These are phyloP conservation scores for Blastocystis sp. DNA, from an alignment of 352 stramenopile genomes.

Conservation along the genomic window DNA sequence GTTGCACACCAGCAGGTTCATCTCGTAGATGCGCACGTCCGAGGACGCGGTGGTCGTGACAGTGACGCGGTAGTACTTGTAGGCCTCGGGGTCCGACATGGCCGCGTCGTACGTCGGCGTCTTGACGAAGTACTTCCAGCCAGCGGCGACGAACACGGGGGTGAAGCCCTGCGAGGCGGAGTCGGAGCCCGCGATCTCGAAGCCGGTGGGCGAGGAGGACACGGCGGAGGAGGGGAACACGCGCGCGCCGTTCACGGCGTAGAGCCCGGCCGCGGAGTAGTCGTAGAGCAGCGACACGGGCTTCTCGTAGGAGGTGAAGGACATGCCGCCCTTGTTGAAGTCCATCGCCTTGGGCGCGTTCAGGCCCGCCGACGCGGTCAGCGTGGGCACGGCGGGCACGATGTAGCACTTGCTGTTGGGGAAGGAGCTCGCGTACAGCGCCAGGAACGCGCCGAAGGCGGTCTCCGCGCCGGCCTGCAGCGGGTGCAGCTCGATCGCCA, in stretches of 20 bases:
- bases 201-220: neutral
- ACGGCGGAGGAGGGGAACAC: neutral
- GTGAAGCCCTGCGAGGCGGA: neutral
- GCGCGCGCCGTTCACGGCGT: neutral
- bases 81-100: neutral
- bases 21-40: neutral
- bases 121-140: neutral
- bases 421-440: neutral
- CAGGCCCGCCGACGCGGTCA: neutral
- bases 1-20: slow-evolving; percentile 42
- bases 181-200: neutral
- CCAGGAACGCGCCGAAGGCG: neutral
- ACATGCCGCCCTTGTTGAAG: neutral
- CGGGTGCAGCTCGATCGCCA: slow-evolving; percentile 27
- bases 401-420: slow-evolving; percentile 1
- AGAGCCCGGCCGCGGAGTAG: neutral
- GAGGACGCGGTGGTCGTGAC: neutral
- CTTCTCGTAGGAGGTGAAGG: neutral
- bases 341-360: neutral
- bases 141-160: neutral
- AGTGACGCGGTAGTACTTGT: neutral
- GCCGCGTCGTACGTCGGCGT: neutral
- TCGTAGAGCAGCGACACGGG: neutral
- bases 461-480: neutral
- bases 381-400: neutral